Evolutionary conservation across 2,329 filamentous ascomycete genomes (phyloP), one percentile per base, ranked within the genome.

Genomic region (Trichoderma sp.): DNA sequence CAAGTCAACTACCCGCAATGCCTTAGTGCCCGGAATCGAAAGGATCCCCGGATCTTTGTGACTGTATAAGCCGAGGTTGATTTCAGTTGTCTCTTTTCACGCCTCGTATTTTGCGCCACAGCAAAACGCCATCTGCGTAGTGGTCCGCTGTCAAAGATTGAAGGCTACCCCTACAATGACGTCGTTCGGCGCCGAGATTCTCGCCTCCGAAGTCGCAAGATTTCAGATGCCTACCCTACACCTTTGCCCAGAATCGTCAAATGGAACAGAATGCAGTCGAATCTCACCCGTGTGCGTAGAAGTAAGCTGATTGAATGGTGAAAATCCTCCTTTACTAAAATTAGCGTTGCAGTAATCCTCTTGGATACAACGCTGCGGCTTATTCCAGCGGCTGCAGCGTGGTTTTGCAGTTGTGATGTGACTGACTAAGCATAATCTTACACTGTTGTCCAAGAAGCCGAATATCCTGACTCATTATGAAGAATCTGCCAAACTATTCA

Each of bases 391-490:
- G 31, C 43, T 64, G 40, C 47, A 40, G n/a, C n/a, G n/a, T 24
- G 29, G 14, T 7, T 55, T 31, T n/a, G 33, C 11, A 13, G 24
- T 10, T 19, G 14, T n/a, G 49, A 58, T 27, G 21, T 37, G 37
- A n/a, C 16, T 66, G 63, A 66, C 63, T 66, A 66, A 66, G 63
- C 63, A 58, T 14, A 63, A 55, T 29, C n/a, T 49, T 64, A 27
- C 37, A 57, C 8, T 13, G 19, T 33, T n/a, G 27, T 13, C 16
- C 19, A 14, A 31, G 13, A 37, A 21, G 24, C 10, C 21, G 21
- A 37, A 6, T 16, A 21, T 21, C n/a, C 13, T 66, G 63, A 66
- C 63, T 66, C 63, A 58, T 66, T 37, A 57, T 65, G 31, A 19
- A 65, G 27, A 66, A n/a, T 19, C 27, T 53, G 49, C 47, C n/a